Evolutionary conservation across 805 yeast species (phyloP).

Genomic region (Schwanniomyces pseudopolymorphus): DNA sequence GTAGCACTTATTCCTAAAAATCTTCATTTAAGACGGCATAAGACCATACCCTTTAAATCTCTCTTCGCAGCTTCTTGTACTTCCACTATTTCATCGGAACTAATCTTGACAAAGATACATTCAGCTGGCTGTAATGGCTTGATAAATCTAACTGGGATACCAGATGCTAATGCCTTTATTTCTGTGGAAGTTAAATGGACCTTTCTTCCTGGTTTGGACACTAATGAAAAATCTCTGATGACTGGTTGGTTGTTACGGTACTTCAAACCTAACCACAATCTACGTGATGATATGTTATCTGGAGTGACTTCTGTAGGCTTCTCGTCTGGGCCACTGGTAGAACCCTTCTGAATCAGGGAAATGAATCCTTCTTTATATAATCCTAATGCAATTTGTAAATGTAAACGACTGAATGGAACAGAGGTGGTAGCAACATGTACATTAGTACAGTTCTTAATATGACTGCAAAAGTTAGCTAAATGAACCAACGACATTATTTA

Average conservation of each 20-base stretch:
- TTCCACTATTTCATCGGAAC: conserved; percentile 55
- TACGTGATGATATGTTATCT: conserved; percentile 80
- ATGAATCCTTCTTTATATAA: conserved; percentile 90
- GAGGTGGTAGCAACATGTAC: conserved; percentile 73
- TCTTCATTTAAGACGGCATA: conserved; percentile 67
- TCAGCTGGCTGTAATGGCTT: conserved; percentile 89
- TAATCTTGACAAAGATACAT: conserved; percentile 64
- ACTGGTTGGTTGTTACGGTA: conserved; percentile 82
- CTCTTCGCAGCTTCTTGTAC: conserved; percentile 83
- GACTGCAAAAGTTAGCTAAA: conserved; percentile 82
- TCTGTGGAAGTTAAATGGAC: conserved; percentile 64
- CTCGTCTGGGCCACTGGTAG: conserved; percentile 78
- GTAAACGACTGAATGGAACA: conserved; percentile 79
- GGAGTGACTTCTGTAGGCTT: conserved; percentile 76
- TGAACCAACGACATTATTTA: conserved; percentile 75
- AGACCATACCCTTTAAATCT: conserved; percentile 69
- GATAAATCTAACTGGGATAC: conserved; percentile 70
- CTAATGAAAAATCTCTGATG: conserved; percentile 63
- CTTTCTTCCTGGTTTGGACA: conserved; percentile 83
- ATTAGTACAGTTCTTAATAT: conserved; percentile 81
- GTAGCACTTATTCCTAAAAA: not conserved
- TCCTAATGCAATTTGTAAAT: conserved; percentile 79
- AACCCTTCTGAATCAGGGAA: conserved; percentile 81
- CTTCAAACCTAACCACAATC: conserved; percentile 90
- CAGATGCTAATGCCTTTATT: conserved; percentile 70